Evolutionary conservation across 495 filamentous ascomycete species (phyloP).

Genomic region (Aspergillus olivimuriae): DNA sequence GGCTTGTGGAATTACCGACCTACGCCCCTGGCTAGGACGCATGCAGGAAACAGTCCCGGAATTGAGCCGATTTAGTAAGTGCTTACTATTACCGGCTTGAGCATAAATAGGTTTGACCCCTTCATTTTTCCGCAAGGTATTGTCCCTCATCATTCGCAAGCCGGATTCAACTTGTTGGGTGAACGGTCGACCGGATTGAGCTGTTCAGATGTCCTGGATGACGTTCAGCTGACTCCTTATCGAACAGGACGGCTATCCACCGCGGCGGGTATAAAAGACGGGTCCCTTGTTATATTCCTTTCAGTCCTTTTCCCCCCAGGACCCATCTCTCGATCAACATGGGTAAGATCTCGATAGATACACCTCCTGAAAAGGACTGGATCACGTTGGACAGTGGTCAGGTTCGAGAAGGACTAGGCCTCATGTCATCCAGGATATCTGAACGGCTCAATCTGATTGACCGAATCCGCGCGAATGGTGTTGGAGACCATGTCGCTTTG

Average conservation of each 20-base stretch:
- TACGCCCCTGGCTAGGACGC: too few relatives aligned
- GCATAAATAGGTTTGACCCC: too few relatives aligned
- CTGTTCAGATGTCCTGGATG: constrained; percentile 4
- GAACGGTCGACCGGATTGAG: constrained; percentile 25
- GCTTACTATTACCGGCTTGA: too few relatives aligned
- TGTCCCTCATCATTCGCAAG: too few relatives aligned
- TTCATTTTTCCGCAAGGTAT: too few relatives aligned
- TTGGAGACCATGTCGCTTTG: constrained; percentile 49
- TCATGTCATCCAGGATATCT: not conserved
- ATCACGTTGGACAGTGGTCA: constrained; percentile 1
- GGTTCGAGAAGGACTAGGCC: constrained; percentile 1
- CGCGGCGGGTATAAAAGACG: not conserved
- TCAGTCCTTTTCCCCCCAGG: not conserved
- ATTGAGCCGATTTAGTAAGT: too few relatives aligned
- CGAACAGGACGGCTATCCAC: not conserved
- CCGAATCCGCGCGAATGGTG: constrained; percentile 42
- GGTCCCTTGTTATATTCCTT: not conserved
- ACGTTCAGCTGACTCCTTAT: not conserved
- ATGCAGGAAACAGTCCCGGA: too few relatives aligned
- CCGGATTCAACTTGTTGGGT: not conserved
- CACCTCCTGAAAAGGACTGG: not conserved
- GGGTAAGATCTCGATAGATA: not conserved
- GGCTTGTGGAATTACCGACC: too few relatives aligned
- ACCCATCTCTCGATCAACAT: not conserved
- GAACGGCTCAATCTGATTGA: constrained; percentile 20